Percentiles rank a stretch among this genome's conserved stretches.
phyloP scores from a whole-genome alignment of 2,329 filamentous ascomycete species.

The Diaporthe vaccinii region DNA sequence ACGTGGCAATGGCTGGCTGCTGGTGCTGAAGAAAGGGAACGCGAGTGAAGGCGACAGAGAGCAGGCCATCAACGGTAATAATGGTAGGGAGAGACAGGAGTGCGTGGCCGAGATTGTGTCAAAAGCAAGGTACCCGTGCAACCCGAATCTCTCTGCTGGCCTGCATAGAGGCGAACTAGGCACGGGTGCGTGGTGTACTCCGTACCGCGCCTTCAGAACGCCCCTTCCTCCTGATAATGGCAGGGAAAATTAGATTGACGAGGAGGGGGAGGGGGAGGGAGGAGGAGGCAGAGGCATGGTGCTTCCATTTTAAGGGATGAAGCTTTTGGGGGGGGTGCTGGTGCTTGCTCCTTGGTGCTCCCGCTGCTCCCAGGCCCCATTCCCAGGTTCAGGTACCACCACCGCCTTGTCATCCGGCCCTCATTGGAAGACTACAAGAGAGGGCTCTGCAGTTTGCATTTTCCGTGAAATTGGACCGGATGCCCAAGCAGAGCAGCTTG shows the following conservation, averaged over 20 bases:
- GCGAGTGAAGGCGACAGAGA: not conserved
- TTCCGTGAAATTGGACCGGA: conserved; percentile 17
- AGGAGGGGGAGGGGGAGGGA: conserved; percentile 9
- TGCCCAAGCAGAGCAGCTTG: conserved; percentile 26
- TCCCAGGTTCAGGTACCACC: conserved; percentile 10
- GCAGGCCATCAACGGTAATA: not conserved
- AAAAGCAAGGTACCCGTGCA: not conserved
- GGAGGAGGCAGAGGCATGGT: conserved; percentile 16
- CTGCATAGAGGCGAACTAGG: not conserved
- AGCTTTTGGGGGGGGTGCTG: conserved; percentile 6
- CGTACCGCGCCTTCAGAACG: conserved; percentile 1
- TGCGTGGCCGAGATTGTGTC: not conserved
- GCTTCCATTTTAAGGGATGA: conserved; percentile 34
- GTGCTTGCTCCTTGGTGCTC: conserved; percentile 7
- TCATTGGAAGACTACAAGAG: conserved; percentile 34
- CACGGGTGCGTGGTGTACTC: not conserved
- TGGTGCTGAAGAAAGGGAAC: not conserved
- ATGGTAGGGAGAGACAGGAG: conserved; percentile 14
- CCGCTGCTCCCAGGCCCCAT: not conserved
- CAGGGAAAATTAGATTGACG: conserved; percentile 34
- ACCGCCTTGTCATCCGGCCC: not conserved
- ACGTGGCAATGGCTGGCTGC: not conserved
- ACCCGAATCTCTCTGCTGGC: not conserved
- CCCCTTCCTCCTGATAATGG: conserved; percentile 30
- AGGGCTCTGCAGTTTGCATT: conserved; percentile 27